These are phyloP conservation scores for Aspergillus mulundensis DNA, from an alignment of 495 filamentous ascomycete genomes.

Conservation along the genomic window DNA sequence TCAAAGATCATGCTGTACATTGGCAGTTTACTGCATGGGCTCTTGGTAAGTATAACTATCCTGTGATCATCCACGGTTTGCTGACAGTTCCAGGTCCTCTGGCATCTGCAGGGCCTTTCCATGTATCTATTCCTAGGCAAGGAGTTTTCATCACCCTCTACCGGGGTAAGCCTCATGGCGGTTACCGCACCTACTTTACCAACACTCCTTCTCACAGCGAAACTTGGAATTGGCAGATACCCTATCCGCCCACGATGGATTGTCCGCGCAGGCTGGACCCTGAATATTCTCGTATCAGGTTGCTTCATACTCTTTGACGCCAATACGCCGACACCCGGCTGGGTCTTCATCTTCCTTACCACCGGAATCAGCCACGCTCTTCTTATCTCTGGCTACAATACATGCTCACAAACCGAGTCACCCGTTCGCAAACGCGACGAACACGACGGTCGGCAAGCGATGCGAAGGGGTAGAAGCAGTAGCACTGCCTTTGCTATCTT, in stretches of 20 bases:
- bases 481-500: slow-evolving; percentile 17
- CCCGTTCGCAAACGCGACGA: slow-evolving; percentile 10
- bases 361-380: slow-evolving; percentile 54
- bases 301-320: slow-evolving; percentile 48
- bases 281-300: slow-evolving; percentile 44
- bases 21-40: slow-evolving; percentile 49
- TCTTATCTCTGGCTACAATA: slow-evolving; percentile 48
- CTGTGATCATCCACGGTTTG: neutral
- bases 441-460: neutral
- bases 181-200: slow-evolving; percentile 41
- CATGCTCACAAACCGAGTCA: slow-evolving; percentile 37
- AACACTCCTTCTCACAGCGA: slow-evolving; percentile 41
- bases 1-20: slow-evolving; percentile 36
- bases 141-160: slow-evolving; percentile 46
- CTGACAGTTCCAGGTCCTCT: slow-evolving; percentile 29
- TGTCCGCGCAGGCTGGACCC: slow-evolving; percentile 51
- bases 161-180: slow-evolving; percentile 56
- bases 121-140: slow-evolving; percentile 63
- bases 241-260: slow-evolving; percentile 48
- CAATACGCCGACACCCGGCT: slow-evolving; percentile 39
- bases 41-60: slow-evolving; percentile 38
- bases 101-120: slow-evolving; percentile 56
- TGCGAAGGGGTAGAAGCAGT: slow-evolving; percentile 5
- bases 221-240: slow-evolving; percentile 12
- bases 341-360: slow-evolving; percentile 51